phyloP scores from a whole-genome alignment of 768 basidiomycete genomes.

The Mycena rosella region DNA sequence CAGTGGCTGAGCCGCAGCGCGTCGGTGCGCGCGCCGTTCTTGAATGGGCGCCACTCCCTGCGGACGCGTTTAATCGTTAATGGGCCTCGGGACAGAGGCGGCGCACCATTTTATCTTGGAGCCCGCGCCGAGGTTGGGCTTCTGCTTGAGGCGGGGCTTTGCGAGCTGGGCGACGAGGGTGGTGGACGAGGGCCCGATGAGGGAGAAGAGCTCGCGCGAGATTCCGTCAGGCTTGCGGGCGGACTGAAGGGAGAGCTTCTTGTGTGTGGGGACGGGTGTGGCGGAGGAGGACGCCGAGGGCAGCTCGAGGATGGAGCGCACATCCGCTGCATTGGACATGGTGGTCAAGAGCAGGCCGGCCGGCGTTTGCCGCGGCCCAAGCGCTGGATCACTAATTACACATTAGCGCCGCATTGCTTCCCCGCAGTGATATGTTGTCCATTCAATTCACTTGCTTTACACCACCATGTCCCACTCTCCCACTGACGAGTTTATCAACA shows the following conservation, averaged over 20 bases:
- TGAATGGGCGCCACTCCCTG: slow-evolving; percentile 85
- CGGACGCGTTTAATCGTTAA: not conserved
- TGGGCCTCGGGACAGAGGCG: slow-evolving; percentile 10
- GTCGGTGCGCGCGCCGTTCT: slow-evolving; percentile 78
- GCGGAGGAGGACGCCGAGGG: slow-evolving; percentile 59
- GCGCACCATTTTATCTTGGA: slow-evolving; percentile 79
- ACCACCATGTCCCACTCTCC: not conserved
- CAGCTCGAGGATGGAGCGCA: slow-evolving; percentile 86
- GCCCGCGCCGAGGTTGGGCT: slow-evolving; percentile 77
- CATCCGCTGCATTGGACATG: slow-evolving; percentile 84
- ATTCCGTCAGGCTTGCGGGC: slow-evolving; percentile 89
- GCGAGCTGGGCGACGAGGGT: slow-evolving; percentile 83
- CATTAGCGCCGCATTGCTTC: no score
- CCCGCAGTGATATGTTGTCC: not conserved
- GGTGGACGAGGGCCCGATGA: slow-evolving; percentile 95
- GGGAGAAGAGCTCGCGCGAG: slow-evolving; percentile 90
- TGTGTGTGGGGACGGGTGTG: slow-evolving; percentile 60
- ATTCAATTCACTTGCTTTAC: not conserved
- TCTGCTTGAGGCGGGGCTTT: slow-evolving; percentile 89
- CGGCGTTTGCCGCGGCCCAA: not conserved
- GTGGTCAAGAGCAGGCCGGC: not conserved
- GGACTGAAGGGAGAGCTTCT: slow-evolving; percentile 56
- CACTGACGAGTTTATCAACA: slow-evolving; percentile 60
- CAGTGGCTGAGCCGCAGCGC: slow-evolving; percentile 84
- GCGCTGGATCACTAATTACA: not conserved